Conservation (phyloP, 129 eudicot genomes). For the Rutidosis leptorrhynchoides region DNA sequence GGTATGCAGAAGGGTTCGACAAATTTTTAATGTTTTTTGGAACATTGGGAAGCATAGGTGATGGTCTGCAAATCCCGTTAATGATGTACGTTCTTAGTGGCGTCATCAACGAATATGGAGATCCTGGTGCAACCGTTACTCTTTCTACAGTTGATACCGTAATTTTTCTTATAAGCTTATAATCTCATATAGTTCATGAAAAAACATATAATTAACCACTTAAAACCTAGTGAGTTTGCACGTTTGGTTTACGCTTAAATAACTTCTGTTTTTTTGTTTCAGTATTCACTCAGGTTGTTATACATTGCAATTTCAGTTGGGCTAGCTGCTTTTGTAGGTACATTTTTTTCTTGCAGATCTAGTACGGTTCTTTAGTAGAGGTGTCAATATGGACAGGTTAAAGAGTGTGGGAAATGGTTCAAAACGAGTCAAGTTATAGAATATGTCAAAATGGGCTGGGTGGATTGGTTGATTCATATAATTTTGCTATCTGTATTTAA, state of each 20-base stretch:
- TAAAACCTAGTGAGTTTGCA: too few relatives aligned
- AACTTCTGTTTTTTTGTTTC: slow-evolving; percentile 24
- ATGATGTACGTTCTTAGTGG: slow-evolving; percentile 68
- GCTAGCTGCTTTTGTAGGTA: slow-evolving; percentile 67
- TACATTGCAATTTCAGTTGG: slow-evolving; percentile 67
- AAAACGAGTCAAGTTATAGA: too few relatives aligned
- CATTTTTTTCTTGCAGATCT: neutral
- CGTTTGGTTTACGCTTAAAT: neutral
- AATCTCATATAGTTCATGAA: neutral
- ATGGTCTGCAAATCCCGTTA: slow-evolving; percentile 67
- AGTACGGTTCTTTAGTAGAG: neutral
- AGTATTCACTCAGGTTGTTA: slow-evolving; percentile 65
- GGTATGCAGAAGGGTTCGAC: slow-evolving; percentile 58
- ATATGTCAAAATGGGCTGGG: too few relatives aligned
- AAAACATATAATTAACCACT: neutral
- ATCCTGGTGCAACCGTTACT: slow-evolving; percentile 32
- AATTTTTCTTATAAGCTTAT: neutral
- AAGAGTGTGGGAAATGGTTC: too few relatives aligned
- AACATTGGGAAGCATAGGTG: slow-evolving; percentile 80
- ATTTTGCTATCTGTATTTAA: neutral
- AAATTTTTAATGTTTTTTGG: slow-evolving; percentile 65
- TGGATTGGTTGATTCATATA: neutral
- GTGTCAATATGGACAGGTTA: too few relatives aligned
- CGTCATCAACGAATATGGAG: slow-evolving; percentile 55
- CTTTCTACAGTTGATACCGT: slow-evolving; percentile 45